These are phyloP conservation scores for Nicotiana obtusifolia DNA, from an alignment of 257 asterid species.

Conservation along the genomic window DNA sequence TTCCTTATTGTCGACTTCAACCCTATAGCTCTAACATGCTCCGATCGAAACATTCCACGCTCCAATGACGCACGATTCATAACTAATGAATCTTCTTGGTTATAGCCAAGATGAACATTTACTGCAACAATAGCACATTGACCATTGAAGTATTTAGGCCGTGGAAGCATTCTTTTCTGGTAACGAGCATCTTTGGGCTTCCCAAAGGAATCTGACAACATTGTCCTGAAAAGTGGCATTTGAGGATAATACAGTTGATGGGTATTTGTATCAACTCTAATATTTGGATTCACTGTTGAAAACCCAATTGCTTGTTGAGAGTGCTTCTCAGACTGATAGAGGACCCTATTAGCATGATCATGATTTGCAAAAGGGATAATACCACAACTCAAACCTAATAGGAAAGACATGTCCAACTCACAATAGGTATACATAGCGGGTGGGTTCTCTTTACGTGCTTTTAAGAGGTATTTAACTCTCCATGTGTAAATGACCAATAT, in stretches of 20 bases:
- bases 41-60: constrained; percentile 92
- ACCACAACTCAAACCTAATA: constrained; percentile 83
- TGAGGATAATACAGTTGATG: constrained; percentile 89
- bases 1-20: constrained; percentile 72
- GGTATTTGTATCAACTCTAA: constrained; percentile 70
- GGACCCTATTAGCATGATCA: constrained; percentile 83
- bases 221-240: constrained; percentile 68
- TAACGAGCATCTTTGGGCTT: constrained; percentile 40
- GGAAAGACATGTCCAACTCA: constrained; percentile 75
- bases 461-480: constrained; percentile 57
- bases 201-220: constrained; percentile 82
- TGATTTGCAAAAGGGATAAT: constrained; percentile 86
- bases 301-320: constrained; percentile 95
- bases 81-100: constrained; percentile 96
- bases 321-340: constrained; percentile 92
- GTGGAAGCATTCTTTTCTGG: constrained; percentile 61
- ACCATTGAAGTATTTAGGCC: constrained; percentile 80
- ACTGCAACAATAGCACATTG: constrained; percentile 94
- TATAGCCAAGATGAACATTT: constrained; percentile 88
- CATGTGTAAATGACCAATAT: no score
- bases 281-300: constrained; percentile 62
- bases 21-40: constrained; percentile 81
- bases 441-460: constrained; percentile 49
- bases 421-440: constrained; percentile 70
- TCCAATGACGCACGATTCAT: constrained; percentile 92